Base-by-base conservation (phyloP, 441 rosid genomes). In the Capsella rubella region DNA sequence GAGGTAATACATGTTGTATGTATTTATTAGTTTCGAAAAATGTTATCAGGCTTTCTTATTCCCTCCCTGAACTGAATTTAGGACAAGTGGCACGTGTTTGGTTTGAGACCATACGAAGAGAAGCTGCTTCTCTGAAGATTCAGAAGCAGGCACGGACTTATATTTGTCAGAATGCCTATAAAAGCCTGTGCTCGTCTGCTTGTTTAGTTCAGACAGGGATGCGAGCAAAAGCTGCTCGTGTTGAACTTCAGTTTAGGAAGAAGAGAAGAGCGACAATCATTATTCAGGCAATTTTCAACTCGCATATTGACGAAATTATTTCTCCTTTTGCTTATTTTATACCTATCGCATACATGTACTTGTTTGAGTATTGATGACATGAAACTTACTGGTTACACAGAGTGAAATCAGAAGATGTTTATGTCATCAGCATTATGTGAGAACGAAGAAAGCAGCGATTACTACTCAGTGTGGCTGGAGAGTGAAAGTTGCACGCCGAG, bases 381-480 rank as follows among this genome's bases (percentile, higher is more conserved):
- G 45, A 5, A 73, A 49, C 40, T 76, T 57, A 54, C 86, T 71
- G 74, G 61, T 74, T 45, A 73, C 21, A 25, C 90, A 96, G 98
- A 84, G 91, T 85, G 86, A 85, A 28, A 85, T 81, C 51, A 85
- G 97, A 71, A 83, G 84, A 74, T 80, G 72, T 81, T 73, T 85
- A 67, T 87, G 89, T 64, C 85, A 51, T 25, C 58, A 12, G 71
- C 76, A 57, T 69, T 93, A 87, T 76, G 56, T 64, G 75, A 80
- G 82, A 70, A 31, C 84, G 76, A 96, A 83, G 83, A 87, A 81
- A 82, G 91, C 93, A 75, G 86, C 97, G 57, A 81, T 89, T 58
- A 64, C 76, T 56, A 77, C 80, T 52, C 98, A 93, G 83, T 87
- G 94, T 84, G 86, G 85, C 78, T 89, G 97, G 96, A 90, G 98